These are phyloP conservation scores for Phytophthora pini DNA, from an alignment of 352 stramenopile species.

Conservation along the genomic window DNA sequence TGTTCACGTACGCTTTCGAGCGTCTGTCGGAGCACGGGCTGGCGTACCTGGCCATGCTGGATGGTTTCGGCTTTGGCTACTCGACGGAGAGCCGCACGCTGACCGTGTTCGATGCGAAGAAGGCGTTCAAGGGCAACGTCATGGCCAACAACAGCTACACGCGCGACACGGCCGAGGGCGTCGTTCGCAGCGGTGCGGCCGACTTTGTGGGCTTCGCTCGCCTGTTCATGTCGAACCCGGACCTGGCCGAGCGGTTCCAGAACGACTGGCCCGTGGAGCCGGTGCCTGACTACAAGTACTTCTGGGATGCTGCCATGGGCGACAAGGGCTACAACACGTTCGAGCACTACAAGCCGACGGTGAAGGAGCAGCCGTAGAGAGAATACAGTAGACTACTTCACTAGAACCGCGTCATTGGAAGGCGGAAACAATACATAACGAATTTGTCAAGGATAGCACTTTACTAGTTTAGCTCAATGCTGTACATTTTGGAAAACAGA, in stretches of 20 bases:
- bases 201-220: constrained; percentile 22
- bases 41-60: constrained; percentile 14
- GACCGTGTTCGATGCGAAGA: constrained; percentile 18
- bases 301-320: constrained; percentile 15
- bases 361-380: constrained; percentile 10
- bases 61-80: constrained; percentile 12
- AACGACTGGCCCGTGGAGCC: constrained; percentile 20
- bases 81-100: constrained; percentile 9
- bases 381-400: not conserved
- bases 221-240: constrained; percentile 23
- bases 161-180: constrained; percentile 14
- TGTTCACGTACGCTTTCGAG: constrained; percentile 16
- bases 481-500: too few relatives aligned
- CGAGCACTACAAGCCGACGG: constrained; percentile 18
- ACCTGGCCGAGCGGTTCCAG: constrained; percentile 21
- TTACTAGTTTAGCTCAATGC: too few relatives aligned
- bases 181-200: constrained; percentile 10
- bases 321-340: constrained; percentile 27
- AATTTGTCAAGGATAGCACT: too few relatives aligned
- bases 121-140: not conserved
- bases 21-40: constrained; percentile 10
- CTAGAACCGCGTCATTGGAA: not conserved
- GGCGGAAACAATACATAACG: not conserved
- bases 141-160: constrained; percentile 27
- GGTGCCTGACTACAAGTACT: constrained; percentile 20